Evolutionary conservation across 345 rosid species (phyloP), one percentile per base, ranked within the genome.

Genomic region (Salix dunnii): DNA sequence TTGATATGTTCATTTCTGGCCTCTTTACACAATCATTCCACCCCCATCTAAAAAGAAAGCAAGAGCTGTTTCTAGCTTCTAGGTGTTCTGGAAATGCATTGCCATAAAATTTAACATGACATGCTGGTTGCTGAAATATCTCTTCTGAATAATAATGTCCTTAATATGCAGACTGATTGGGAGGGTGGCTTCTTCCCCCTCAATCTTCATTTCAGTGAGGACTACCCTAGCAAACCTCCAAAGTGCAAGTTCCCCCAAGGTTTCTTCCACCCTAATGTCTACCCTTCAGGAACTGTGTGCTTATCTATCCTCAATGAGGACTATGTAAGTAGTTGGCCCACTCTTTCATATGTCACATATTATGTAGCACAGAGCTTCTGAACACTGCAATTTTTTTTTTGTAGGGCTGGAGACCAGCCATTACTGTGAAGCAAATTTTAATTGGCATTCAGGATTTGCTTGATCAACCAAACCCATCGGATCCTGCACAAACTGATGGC

Each of bases 401-500:
- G 9, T 27, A 71, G 48, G 74, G 74, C 18, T 71, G 74, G 63
- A 71, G 74, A 35, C 74, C 42, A 11, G 74, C 65, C 28, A 71
- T 71, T 53, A 71, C 74, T 11, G 64, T 71, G 43, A 71, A 23
- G 21, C 65, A 53, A 71, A 71, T 71, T 28, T 20, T 33, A 27
- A 28, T 71, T 71, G 65, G 48, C 65, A 71, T 53, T 12, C 74
- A 71, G 43, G 65, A 71, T 53, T 71, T 71, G 65, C 74, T 71
- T 71, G 65, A 71, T 33, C 64, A 71, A n/a, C 74, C 48, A 33
- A 53, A 53, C 33, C 64, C 65, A 12, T 7, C 46, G 35, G 48
- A 71, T 71, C 74, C 48, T 71, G 63, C 65, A 4, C 65, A 71
- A 53, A 71, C 65, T 33, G 74, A 71, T 51, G 74, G 74, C 42